Percentiles rank a stretch among this genome's conserved stretches.
Conservation (phyloP, 768 basidiomycete species). For the Tylopilus subfusipes region DNA sequence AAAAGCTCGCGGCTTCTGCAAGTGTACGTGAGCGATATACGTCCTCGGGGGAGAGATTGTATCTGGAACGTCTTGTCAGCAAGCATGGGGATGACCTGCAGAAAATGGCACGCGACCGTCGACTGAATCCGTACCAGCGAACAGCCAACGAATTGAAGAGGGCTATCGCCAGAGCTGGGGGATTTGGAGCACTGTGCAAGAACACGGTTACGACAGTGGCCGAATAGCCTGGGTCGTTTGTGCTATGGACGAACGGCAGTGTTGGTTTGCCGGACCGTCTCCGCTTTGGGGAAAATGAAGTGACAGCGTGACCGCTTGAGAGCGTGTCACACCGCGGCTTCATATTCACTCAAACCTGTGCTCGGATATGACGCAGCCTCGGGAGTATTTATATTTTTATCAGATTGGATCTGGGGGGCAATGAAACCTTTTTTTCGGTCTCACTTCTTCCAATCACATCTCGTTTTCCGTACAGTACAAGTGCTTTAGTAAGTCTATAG, state of each 20-base stretch:
- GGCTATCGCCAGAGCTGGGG: conserved; percentile 57
- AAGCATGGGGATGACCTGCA: conserved; percentile 71
- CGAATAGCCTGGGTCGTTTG: conserved; percentile 2
- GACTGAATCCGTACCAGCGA: conserved; percentile 78
- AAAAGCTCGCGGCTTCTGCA: conserved; percentile 52
- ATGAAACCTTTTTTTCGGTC: conserved; percentile 2
- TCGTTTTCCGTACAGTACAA: no score
- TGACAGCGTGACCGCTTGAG: conserved; percentile 26
- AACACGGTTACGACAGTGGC: background rate
- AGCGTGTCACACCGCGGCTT: conserved; percentile 27
- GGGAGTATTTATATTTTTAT: conserved; percentile 13
- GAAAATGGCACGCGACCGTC: conserved; percentile 76
- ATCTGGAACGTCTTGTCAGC: conserved; percentile 60
- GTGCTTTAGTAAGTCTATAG: no score
- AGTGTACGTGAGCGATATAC: conserved; percentile 54
- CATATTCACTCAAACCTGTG: conserved; percentile 30
- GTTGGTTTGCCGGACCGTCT: conserved; percentile 11
- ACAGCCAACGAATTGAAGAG: conserved; percentile 74
- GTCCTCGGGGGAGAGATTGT: conserved; percentile 65
- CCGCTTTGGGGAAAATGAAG: conserved; percentile 18
- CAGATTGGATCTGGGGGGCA: conserved; percentile 5
- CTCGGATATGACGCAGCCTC: conserved; percentile 16
- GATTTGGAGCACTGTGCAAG: conserved; percentile 31
- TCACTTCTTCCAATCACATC: conserved; percentile 10
- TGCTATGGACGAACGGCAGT: conserved; percentile 1